Conservation (phyloP, 805 yeast genomes). For the Lachancea lanzarotensis region DNA sequence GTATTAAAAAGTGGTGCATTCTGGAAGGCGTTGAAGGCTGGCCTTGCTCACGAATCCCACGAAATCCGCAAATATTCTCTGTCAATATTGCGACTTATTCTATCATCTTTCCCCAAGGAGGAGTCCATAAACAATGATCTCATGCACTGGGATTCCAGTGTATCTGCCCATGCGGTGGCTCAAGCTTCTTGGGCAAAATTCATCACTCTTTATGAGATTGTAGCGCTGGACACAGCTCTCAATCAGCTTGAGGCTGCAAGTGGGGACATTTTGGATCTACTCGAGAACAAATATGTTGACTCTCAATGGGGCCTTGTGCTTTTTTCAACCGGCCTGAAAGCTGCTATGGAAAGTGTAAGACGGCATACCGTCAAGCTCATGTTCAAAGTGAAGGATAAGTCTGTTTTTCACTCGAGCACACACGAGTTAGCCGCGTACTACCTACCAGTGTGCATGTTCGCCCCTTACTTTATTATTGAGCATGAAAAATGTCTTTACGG, state of each 20-base stretch:
- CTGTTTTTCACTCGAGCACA: slow-evolving; percentile 40
- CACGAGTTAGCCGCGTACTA: slow-evolving; percentile 35
- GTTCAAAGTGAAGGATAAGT: slow-evolving; percentile 44
- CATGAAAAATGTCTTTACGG: slow-evolving; percentile 52
- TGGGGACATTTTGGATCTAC: slow-evolving; percentile 50
- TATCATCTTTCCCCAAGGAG: slow-evolving; percentile 37
- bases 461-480: slow-evolving; percentile 50
- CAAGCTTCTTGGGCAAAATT: slow-evolving; percentile 60
- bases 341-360: slow-evolving; percentile 72
- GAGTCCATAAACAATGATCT: slow-evolving; percentile 7
- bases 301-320: slow-evolving; percentile 68
- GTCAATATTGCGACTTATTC: slow-evolving; percentile 56
- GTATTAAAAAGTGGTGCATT: slow-evolving; percentile 31
- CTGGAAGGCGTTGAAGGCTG: slow-evolving; percentile 54
- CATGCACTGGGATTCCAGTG: slow-evolving; percentile 17
- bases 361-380: slow-evolving; percentile 53
- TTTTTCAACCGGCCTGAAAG: slow-evolving; percentile 68
- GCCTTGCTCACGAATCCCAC: slow-evolving; percentile 49
- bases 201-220: slow-evolving; percentile 68
- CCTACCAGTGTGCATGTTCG: slow-evolving; percentile 56
- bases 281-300: slow-evolving; percentile 49
- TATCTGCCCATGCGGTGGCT: slow-evolving; percentile 29
- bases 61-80: slow-evolving; percentile 65
- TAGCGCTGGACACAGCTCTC: slow-evolving; percentile 77
- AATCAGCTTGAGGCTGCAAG: slow-evolving; percentile 80